phyloP scores from a whole-genome alignment of 495 filamentous ascomycete genomes.

The Aspergillus ellipticus region DNA sequence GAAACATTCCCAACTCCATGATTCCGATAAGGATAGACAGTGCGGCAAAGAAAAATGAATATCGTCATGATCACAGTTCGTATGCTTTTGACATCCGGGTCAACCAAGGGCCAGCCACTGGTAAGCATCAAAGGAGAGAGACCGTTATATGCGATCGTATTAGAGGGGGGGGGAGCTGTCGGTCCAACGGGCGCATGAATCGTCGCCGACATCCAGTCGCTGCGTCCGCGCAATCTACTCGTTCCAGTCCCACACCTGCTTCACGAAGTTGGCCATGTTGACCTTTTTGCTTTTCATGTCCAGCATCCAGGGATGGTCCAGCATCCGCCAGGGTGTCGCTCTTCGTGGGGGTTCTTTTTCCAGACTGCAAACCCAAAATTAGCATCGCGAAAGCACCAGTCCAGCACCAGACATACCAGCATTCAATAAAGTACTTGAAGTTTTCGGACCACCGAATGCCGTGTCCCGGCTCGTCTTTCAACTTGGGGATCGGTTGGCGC shows the following conservation, averaged over 20 bases:
- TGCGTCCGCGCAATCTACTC: conserved; percentile 29
- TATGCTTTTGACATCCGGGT: conserved; percentile 44
- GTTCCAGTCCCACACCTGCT: conserved; percentile 94
- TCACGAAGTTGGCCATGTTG: conserved; percentile 90
- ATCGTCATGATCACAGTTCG: conserved; percentile 29
- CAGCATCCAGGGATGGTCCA: conserved; percentile 97
- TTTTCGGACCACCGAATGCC: conserved; percentile 89
- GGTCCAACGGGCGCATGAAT: conserved; percentile 7
- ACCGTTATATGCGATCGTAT: conserved; percentile 23
- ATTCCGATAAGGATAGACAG: conserved; percentile 21
- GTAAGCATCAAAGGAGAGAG: conserved; percentile 25
- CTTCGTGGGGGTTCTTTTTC: conserved; percentile 87
- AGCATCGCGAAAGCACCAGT: not conserved
- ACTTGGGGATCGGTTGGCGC: conserved; percentile 87
- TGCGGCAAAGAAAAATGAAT: conserved; percentile 23
- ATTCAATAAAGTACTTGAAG: conserved; percentile 99
- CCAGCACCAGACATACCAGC: conserved; percentile 69
- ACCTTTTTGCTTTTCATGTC: conserved; percentile 95
- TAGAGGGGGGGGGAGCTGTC: conserved; percentile 8
- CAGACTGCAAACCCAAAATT: conserved; percentile 55
- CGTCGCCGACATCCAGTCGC: conserved; percentile 1
- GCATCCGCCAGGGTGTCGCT: conserved; percentile 96
- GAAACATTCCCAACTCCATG: conserved; percentile 19
- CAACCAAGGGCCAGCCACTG: conserved; percentile 44
- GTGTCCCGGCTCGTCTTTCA: conserved; percentile 84